These are phyloP conservation scores for Schrenkiella parvula DNA, from an alignment of 345 rosid genomes.

Conservation along the genomic window DNA sequence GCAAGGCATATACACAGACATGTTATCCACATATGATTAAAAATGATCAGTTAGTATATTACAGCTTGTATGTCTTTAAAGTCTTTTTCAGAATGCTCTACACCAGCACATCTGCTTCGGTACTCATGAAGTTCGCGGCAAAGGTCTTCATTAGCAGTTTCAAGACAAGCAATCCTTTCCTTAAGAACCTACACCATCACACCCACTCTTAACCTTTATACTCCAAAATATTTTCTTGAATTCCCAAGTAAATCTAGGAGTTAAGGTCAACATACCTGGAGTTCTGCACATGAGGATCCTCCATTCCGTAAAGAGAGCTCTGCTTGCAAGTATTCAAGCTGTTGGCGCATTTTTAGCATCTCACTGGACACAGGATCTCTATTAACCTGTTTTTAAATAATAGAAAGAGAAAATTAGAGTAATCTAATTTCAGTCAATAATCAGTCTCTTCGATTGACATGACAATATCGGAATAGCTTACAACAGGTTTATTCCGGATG, in stretches of 20 bases:
- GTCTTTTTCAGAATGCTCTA: constrained; percentile 64
- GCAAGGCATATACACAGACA: no score
- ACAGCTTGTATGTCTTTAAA: constrained; percentile 77
- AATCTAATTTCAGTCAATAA: neutral
- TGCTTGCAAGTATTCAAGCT: constrained; percentile 88
- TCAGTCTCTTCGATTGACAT: neutral
- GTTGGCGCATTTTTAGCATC: constrained; percentile 97
- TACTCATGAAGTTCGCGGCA: constrained; percentile 86
- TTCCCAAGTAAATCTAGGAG: neutral
- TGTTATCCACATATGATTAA: neutral
- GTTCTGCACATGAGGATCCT: constrained; percentile 74
- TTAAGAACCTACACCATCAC: constrained; percentile 57
- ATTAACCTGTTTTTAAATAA: constrained; percentile 52
- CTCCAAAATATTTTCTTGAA: neutral
- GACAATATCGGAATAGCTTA: constrained; percentile 42
- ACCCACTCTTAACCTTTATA: neutral
- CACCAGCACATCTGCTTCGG: constrained; percentile 56
- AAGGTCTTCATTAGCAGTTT: constrained; percentile 88
- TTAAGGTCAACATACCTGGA: constrained; percentile 61
- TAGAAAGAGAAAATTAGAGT: neutral
- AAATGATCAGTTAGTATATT: neutral
- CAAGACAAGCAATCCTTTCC: constrained; percentile 92
- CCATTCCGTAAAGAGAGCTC: constrained; percentile 89
- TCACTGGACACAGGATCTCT: constrained; percentile 96
- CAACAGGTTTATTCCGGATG: constrained; percentile 95